Evolutionary conservation across 345 rosid genomes (phyloP).

Genomic region (Salix viminalis): DNA sequence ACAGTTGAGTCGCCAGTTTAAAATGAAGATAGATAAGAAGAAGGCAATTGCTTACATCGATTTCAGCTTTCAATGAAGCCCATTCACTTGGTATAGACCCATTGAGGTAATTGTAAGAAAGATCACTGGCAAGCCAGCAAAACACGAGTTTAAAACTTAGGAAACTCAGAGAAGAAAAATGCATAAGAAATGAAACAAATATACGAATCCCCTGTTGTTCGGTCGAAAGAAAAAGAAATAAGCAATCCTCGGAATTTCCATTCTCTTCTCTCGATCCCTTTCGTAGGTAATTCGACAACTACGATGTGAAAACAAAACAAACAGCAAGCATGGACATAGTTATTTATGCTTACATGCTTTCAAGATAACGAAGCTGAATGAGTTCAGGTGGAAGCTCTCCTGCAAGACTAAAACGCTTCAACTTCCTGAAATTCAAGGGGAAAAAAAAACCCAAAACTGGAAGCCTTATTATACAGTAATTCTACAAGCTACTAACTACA

Average conservation of each 20-base stretch:
- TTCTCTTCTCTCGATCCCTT: too few species aligned
- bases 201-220: not conserved
- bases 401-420: conserved; percentile 51
- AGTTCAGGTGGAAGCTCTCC: conserved; percentile 57
- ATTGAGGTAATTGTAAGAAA: conserved; percentile 48
- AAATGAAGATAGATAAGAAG: not conserved
- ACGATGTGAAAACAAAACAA: too few species aligned
- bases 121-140: conserved; percentile 34
- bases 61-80: conserved; percentile 42
- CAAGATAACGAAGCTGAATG: conserved; percentile 44
- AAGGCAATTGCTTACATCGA: conserved; percentile 39
- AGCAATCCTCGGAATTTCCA: too few species aligned
- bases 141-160: conserved; percentile 2
- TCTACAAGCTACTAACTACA: not conserved
- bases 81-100: conserved; percentile 56
- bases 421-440: conserved; percentile 32
- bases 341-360: conserved; percentile 37
- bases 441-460: not conserved
- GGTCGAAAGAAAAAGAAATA: not conserved
- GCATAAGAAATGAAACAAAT: not conserved
- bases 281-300: not conserved
- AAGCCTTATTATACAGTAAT: not conserved
- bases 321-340: too few species aligned
- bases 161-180: not conserved
- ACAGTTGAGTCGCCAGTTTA: not conserved